Evolutionary conservation across 2,329 filamentous ascomycete genomes (phyloP), one percentile per base, ranked within the genome.

Genomic region (Phoma sp.): DNA sequence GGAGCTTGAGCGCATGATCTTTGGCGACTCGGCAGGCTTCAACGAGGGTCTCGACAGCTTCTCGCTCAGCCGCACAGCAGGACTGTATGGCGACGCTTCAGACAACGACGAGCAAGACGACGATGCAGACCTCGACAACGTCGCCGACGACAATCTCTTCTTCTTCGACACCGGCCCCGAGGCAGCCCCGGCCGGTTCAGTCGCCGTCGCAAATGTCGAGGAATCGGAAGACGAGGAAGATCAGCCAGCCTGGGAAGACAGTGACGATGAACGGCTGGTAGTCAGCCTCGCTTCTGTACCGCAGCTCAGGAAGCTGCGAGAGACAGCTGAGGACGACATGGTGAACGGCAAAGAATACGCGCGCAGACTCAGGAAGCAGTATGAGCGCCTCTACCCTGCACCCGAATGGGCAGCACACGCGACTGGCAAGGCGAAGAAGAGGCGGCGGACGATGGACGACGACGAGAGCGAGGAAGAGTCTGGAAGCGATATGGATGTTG

Each of bases 271-370:
- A 70, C 85, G 90, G 48, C 79, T 97, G 58, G 85, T 86, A 6
- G 83, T 99, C 43, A 98, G 93, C 11, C 82, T 99, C 35, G 89
- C 91, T 3, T 84, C 86, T 24, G 86, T 88, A 39, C 84, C 86
- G 42, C 84, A 90, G 60, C 75, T 97, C 70, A 86, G 93, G 62
- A 98, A 98, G 75, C 80, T 99, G 58, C 85, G 95, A 57, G 80
- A 87, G 45, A 88, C 86, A 2, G 91, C 93, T 69, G 85, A 84
- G 1, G 95, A 99, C 68, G 95, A 99, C 72, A 72, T 96, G 9
- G 85, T 99, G 59, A 91, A 80, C 63, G 95, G 95, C 42, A 87
- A 86, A 58, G 93, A 97, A 73, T 99, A 99, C 75, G 85, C 87
- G 51, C 84, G 83, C 66, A 82, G 95, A 60, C 77, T 99, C 66